These are phyloP conservation scores for Ogataea neopini DNA, from an alignment of 805 yeast genomes.

Conservation along the genomic window DNA sequence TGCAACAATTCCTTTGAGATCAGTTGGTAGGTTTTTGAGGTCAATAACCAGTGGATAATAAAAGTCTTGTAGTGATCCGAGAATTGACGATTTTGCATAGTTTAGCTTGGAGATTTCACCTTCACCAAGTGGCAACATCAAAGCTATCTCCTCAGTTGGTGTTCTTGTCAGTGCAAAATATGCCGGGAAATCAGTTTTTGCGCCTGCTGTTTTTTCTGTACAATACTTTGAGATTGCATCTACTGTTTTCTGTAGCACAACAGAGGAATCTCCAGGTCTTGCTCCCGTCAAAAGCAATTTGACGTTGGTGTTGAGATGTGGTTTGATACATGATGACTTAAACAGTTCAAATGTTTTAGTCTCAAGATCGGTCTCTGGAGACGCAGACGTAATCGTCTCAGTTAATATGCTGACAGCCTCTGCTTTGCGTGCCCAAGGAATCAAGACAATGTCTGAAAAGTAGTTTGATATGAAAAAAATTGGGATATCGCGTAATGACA, in stretches of 20 bases:
- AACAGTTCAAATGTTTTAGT: constrained; percentile 39
- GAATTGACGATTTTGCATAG: constrained; percentile 41
- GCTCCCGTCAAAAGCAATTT: constrained; percentile 59
- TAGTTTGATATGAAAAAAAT: constrained; percentile 63
- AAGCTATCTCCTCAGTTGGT: constrained; percentile 49
- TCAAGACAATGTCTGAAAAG: constrained; percentile 61
- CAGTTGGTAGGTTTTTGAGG: constrained; percentile 52
- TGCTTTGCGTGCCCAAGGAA: constrained; percentile 48
- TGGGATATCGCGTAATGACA: constrained; percentile 57
- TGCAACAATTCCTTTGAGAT: constrained; percentile 66
- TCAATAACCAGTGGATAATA: constrained; percentile 60
- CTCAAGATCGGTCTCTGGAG: constrained; percentile 34
- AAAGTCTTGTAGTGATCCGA: constrained; percentile 58
- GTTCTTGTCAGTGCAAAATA: constrained; percentile 57
- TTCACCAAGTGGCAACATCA: constrained; percentile 46
- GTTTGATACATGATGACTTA: constrained; percentile 41
- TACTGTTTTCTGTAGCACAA: constrained; percentile 45
- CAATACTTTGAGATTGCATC: constrained; percentile 32
- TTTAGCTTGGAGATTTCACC: constrained; percentile 39
- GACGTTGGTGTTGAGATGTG: constrained; percentile 41
- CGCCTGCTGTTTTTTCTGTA: constrained; percentile 13
- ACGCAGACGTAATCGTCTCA: not conserved
- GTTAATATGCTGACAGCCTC: constrained; percentile 46
- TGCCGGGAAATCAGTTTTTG: constrained; percentile 34
- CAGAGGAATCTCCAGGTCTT: constrained; percentile 47